Percentiles rank a stretch among this genome's conserved stretches.
Conservation (phyloP, 768 basidiomycete species). For the Termitomyces titanicus region DNA sequence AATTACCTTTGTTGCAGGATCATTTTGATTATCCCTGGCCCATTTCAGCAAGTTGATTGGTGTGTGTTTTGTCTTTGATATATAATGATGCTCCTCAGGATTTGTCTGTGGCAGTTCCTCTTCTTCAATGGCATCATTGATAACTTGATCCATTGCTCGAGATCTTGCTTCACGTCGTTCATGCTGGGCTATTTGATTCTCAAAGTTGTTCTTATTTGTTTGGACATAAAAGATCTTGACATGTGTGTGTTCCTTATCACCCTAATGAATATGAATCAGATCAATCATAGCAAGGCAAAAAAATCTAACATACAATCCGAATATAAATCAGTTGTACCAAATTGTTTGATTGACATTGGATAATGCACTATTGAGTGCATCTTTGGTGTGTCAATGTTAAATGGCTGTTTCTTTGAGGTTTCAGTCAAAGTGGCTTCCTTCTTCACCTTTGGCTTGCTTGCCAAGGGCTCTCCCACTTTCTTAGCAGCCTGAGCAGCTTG, state of each 20-base stretch:
- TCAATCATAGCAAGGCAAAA: too few relatives aligned
- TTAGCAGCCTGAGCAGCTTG: background rate
- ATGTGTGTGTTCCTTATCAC: background rate
- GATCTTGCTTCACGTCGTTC: background rate
- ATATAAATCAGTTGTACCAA: too few relatives aligned
- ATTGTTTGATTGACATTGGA: too few relatives aligned
- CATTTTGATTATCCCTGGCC: background rate
- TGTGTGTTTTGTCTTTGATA: too few relatives aligned
- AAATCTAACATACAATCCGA: slow-evolving; percentile 15
- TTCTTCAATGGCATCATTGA: background rate
- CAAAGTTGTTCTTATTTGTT: slow-evolving; percentile 12
- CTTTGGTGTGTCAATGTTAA: too few relatives aligned
- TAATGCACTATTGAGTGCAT: too few relatives aligned
- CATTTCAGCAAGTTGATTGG: too few relatives aligned
- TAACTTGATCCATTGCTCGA: background rate
- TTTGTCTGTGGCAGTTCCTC: too few relatives aligned
- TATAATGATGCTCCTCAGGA: too few relatives aligned
- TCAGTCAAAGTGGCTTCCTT: background rate
- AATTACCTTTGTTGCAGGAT: background rate
- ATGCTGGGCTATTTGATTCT: background rate
- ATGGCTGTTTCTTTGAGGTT: slow-evolving; percentile 12
- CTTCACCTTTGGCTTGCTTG: background rate
- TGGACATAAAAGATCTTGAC: background rate
- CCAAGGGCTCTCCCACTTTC: background rate
- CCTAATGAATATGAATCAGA: background rate